phyloP scores from a whole-genome alignment of 1,284 basidiomycete genomes.

The Irpex sp. region DNA sequence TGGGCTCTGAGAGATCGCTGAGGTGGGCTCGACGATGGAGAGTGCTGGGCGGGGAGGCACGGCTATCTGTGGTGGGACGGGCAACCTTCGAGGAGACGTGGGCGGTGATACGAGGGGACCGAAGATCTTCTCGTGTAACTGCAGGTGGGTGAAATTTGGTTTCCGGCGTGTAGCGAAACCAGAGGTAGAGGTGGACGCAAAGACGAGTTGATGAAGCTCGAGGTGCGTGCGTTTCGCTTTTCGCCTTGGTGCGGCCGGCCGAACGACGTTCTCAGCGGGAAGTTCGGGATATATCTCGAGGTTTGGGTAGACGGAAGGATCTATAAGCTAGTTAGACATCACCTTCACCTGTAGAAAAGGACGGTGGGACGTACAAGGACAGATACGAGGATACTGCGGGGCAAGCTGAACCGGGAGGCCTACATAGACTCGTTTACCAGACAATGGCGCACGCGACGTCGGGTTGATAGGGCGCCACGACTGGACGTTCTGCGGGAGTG shows the following conservation, averaged over 20 bases:
- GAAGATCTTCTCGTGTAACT: conserved; percentile 6
- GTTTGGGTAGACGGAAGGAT: conserved; percentile 27
- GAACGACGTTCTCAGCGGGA: background rate
- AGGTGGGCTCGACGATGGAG: conserved; percentile 1
- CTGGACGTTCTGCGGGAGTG: conserved; percentile 17
- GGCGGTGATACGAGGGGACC: conserved; percentile 7
- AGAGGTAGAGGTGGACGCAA: background rate
- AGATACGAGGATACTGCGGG: conserved; percentile 17
- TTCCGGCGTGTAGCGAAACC: background rate
- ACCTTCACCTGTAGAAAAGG: background rate
- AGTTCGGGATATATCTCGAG: conserved; percentile 22
- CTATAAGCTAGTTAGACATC: conserved; percentile 11
- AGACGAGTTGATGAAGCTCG: conserved; percentile 9
- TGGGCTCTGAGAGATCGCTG: conserved; percentile 1
- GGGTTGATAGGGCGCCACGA: conserved; percentile 15
- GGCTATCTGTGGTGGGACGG: background rate
- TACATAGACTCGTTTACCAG: conserved; percentile 7
- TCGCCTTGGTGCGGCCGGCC: conserved; percentile 1
- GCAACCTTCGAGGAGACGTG: conserved; percentile 2
- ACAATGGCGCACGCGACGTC: conserved; percentile 13
- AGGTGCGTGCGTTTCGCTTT: conserved; percentile 7
- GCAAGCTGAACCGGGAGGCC: conserved; percentile 12
- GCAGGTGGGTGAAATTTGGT: background rate
- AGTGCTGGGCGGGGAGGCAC: background rate
- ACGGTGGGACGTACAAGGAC: conserved; percentile 17